Conservation (phyloP, 148 eudicot genomes). For the Chenopodium quinoa region DNA sequence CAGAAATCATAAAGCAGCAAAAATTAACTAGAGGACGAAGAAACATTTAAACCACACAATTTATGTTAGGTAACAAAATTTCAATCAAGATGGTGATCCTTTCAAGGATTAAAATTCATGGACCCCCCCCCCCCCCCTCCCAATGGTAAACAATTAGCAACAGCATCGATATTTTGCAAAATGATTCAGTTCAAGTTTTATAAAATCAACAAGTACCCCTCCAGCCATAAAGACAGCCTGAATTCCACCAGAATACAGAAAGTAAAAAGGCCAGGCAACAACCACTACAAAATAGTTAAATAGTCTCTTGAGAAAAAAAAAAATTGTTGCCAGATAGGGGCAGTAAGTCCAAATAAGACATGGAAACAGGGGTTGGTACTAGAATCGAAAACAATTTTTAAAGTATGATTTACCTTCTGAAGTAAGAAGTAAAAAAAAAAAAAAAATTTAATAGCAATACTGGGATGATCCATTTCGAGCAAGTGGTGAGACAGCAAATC, state of each 20-base stretch:
- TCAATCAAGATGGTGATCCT: not conserved
- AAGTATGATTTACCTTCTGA: too few relatives aligned
- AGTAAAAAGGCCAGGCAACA: not conserved
- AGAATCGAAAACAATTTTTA: not conserved
- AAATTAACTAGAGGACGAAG: not conserved
- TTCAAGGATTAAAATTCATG: not conserved
- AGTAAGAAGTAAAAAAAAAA: too few relatives aligned
- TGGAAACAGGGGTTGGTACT: not conserved
- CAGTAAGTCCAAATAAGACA: not conserved
- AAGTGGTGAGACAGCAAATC: not conserved
- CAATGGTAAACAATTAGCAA: not conserved
- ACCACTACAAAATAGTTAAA: not conserved
- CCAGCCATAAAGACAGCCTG: too few relatives aligned
- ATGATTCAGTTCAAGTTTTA: too few relatives aligned
- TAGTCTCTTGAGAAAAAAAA: not conserved
- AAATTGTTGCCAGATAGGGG: not conserved
- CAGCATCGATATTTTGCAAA: too few relatives aligned
- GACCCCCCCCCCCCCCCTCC: not conserved
- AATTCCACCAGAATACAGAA: not conserved
- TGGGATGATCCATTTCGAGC: not conserved
- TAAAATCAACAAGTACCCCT: too few relatives aligned
- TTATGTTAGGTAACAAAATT: not conserved
- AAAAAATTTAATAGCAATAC: not conserved
- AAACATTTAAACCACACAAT: not conserved
- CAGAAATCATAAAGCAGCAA: not conserved